Conservation (phyloP, 2,329 filamentous ascomycete genomes). For the Colletotrichum chrysophilum region DNA sequence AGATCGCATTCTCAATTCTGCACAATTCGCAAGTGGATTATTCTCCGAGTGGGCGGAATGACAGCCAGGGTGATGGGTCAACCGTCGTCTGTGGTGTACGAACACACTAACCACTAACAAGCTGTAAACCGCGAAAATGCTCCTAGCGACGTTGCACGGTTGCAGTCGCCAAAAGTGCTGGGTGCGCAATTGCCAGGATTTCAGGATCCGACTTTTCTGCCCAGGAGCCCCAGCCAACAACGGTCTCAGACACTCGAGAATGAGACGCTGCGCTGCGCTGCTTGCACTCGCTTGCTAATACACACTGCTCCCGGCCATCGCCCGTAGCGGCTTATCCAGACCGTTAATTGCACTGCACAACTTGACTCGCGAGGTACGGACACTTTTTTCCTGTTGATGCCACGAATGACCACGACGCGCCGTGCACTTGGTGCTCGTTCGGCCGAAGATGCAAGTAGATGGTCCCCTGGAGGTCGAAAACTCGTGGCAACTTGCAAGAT, state of each 20-base stretch:
- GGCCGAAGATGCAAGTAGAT: not conserved
- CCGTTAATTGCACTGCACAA: not conserved
- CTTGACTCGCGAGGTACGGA: not conserved
- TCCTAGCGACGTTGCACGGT: slow-evolving; percentile 15
- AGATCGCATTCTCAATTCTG: not conserved
- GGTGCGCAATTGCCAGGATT: not conserved
- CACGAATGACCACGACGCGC: not conserved
- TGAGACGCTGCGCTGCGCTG: not conserved
- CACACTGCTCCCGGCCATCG: not conserved
- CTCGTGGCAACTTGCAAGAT: not conserved
- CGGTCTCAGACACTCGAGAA: not conserved
- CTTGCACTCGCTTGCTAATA: not conserved
- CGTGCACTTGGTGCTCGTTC: not conserved
- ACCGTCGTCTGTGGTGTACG: not conserved
- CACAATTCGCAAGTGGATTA: not conserved
- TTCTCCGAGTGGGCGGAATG: slow-evolving; percentile 2
- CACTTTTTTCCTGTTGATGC: not conserved
- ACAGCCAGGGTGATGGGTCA: not conserved
- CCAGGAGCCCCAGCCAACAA: not conserved
- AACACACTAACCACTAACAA: not conserved
- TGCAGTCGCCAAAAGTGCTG: slow-evolving; percentile 3
- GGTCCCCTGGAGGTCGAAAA: not conserved
- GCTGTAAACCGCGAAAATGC: not conserved
- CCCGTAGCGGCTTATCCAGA: not conserved
- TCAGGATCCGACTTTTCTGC: not conserved